Base-by-base conservation (phyloP, 2,329 filamentous ascomycete species). In the Claviceps sp. region DNA sequence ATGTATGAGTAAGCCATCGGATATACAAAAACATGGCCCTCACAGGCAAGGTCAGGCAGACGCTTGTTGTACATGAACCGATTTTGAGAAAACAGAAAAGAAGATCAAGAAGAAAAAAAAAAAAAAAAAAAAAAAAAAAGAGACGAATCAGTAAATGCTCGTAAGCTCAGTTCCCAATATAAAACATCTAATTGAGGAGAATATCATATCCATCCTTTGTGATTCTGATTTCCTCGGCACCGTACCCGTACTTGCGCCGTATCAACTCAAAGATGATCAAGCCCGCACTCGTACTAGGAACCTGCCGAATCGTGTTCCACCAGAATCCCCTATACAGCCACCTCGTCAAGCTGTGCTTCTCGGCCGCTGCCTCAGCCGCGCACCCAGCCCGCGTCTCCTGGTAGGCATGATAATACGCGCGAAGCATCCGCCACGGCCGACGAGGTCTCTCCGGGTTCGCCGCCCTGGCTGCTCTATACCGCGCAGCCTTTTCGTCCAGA, bases 241-340 rank as follows among this genome's bases (percentile, higher is more conserved):
- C 74, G 53, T 78, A 71, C 1, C 82, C 82, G 58, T 88, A 89
- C 66, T 86, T 87, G 38, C 85, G 72, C 52, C 86, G 71, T 39
- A 88, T 80, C 45, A 90, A 62, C 67, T 90, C 86, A 62, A 90
- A 90, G 20, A 88, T 86, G 57, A 90, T 86, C 53, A 90, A 63
- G 0, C 85, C 86, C 0, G 85, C 85, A 54, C 82, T 85, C 2
- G 86, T 89, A 62, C 83, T 86, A 0, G 86, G 86, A 2, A 87
- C 83, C 66, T 88, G 85, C 5, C 83, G 72, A 50, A 88, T 75
- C 0, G 85, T 85, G 50, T 77, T 82, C 76, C 78, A 79, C 74
- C 84, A 80, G 63, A 89, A 88, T 13, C 81, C 83, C 5, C 78
- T 72, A 61, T 85, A 90, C 5, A 89, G 65, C 77, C 84, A 89